Base-by-base conservation (phyloP, 2,329 filamentous ascomycete genomes). In the Hymenoscyphus linearis region DNA sequence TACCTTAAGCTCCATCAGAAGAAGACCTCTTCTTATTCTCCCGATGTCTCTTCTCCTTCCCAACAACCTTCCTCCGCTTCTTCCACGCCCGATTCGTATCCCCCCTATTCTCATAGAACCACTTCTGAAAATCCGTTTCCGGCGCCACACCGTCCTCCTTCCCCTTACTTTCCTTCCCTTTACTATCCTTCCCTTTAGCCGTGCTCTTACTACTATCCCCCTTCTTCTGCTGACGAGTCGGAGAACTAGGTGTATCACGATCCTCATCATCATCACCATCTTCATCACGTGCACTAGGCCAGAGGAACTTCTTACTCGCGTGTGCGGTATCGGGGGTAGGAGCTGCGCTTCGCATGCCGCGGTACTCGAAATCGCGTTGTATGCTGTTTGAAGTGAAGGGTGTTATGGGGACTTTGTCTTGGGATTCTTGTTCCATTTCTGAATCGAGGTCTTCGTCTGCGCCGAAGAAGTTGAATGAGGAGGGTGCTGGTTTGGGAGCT, bases 311-410 rank as follows among this genome's bases (percentile, higher is more conserved):
- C 31, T 85, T 84, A 47, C 80, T 85, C 1, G 90, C 86, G 62
- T 92, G 86, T 1, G 91, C 91, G 0, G 95, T 98, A 72, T 99
- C 95, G 0, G 95, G 95, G 0, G 95, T 99, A 0, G 95, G 95
- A 2, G 95, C 95, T 5, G 92, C 92, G 72, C 92, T 97, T 60
- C 95, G 84, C n/a, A 90, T 72, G 57, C 83, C 84, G 64, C 92
- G 84, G 76, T 80, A 85, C 68, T 91, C 87, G 34, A 93, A 79
- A 67, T 98, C 93, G 67, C 87, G 84, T 65, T 87, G 85, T 0
- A n/a, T n/a, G n/a, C n/a, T n/a, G n/a, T n/a, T n/a, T n/a, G n/a
- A n/a, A n/a, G 90, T 91, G 73, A 86, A 96, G 0, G 93, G 93
- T 0, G 93, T 97, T 75, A 91, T 85, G 13, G 92, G 93, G 4